phyloP scores from a whole-genome alignment of 2,329 filamentous ascomycete species.

The Chrysoporthe austroafricana region DNA sequence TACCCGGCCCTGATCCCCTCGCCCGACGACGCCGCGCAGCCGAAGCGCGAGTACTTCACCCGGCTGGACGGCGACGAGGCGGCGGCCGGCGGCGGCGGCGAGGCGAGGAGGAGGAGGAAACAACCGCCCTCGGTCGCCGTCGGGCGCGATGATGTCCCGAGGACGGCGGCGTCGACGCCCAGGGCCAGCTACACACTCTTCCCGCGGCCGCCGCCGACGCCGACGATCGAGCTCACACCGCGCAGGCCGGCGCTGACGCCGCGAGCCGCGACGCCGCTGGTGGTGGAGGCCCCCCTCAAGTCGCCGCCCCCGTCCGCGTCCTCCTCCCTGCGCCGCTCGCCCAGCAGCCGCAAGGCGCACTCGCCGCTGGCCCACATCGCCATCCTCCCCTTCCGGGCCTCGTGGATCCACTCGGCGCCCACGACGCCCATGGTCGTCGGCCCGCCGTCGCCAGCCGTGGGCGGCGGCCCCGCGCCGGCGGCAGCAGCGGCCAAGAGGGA shows the following conservation, averaged over 20 bases:
- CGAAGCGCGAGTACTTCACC: slow-evolving; percentile 3
- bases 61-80: neutral
- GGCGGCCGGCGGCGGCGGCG: neutral
- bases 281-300: slow-evolving; percentile 1
- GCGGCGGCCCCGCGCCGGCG: no score
- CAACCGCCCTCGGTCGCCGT: slow-evolving; percentile 38
- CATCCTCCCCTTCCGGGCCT: slow-evolving; percentile 16
- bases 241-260: neutral
- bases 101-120: neutral
- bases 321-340: slow-evolving; percentile 1
- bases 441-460: slow-evolving; percentile 3
- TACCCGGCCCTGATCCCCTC: slow-evolving; percentile 24
- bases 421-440: slow-evolving; percentile 6
- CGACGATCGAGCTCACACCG: neutral
- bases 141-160: slow-evolving; percentile 35
- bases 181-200: slow-evolving; percentile 28
- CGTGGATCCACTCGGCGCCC: slow-evolving; percentile 14
- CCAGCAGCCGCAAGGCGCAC: slow-evolving; percentile 17
- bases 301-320: neutral
- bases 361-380: slow-evolving; percentile 17
- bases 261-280: slow-evolving; percentile 11
- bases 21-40: slow-evolving; percentile 7
- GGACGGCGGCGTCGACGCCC: slow-evolving; percentile 15
- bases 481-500: neutral
- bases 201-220: slow-evolving; percentile 11